Percentiles rank a stretch among this genome's conserved stretches.
These are phyloP conservation scores for Pyricularia grisea DNA, from an alignment of 2,329 filamentous ascomycete species.

Conservation along the genomic window DNA sequence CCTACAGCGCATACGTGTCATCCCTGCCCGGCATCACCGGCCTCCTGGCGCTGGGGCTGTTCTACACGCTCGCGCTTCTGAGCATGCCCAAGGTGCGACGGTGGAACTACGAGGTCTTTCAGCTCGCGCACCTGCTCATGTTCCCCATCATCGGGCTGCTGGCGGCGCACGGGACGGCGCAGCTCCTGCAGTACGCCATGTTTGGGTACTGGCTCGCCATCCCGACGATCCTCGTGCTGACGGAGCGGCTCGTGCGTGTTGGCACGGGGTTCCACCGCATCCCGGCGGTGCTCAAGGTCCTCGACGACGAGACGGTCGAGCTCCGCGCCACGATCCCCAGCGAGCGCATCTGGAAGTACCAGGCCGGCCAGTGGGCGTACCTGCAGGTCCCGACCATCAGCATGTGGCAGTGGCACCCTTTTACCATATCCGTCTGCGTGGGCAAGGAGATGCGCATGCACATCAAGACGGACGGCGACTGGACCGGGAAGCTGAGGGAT, in stretches of 20 bases:
- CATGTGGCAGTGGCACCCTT: conserved; percentile 49
- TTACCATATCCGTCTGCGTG: conserved; percentile 46
- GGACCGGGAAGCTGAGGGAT: conserved; percentile 36
- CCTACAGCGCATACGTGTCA: conserved; percentile 35
- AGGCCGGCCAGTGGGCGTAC: conserved; percentile 48
- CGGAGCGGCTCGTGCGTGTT: conserved; percentile 36
- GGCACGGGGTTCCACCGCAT: conserved; percentile 36
- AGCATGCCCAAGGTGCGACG: conserved; percentile 40
- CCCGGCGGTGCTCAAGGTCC: conserved; percentile 33
- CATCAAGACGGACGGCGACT: conserved; percentile 50
- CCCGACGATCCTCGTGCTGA: conserved; percentile 38
- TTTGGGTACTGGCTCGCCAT: conserved; percentile 47
- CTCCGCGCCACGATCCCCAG: conserved; percentile 38
- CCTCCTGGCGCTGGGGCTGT: conserved; percentile 34
- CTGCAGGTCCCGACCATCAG: conserved; percentile 43
- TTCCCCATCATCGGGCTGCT: conserved; percentile 47
- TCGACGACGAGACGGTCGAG: conserved; percentile 43
- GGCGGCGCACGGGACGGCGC: conserved; percentile 42
- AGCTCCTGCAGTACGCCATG: conserved; percentile 43
- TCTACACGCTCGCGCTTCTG: conserved; percentile 36
- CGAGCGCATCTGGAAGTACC: conserved; percentile 39
- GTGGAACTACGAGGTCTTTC: conserved; percentile 47
- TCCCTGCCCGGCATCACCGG: conserved; percentile 41
- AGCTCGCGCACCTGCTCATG: conserved; percentile 47
- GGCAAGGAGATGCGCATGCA: conserved; percentile 43